Base-by-base conservation (phyloP, 352 stramenopile genomes). In the Phytopythium kandeliae region DNA sequence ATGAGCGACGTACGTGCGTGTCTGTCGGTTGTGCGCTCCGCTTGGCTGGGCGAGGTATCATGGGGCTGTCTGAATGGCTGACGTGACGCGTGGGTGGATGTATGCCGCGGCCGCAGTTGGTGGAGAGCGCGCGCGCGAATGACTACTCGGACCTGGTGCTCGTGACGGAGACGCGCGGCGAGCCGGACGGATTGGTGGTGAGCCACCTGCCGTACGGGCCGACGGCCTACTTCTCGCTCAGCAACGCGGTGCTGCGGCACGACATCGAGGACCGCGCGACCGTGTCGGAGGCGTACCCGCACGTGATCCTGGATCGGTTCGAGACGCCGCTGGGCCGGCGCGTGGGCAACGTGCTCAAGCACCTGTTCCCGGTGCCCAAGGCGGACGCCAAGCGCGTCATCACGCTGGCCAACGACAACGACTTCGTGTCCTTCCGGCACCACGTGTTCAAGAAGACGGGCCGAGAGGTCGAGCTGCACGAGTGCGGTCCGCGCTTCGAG, bases 361-460 rank as follows among this genome's bases (percentile, higher is more conserved):
- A 98, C 70, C 65, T 99, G 28, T 99, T 99, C 67, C 97, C 97
- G 0, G 95, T 99, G 36, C 96, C 97, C 4, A 98, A 98, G 66
- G 55, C 81, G 19, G 97, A 99, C 65, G 91, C 95, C 24, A 96
- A 97, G 67, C 88, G 97, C 41, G 90, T 99, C 4, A 96, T 99
- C 37, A 99, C 97, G 31, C 97, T 99, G 58, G 91, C 86, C 17
- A 99, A 99, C 71, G 78, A 98, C 58, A 93, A 97, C 61, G 97
- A 99, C 77, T 98, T 97, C 63, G 97, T 99, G 59, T 98, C 90
- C 22, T 99, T 99, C 74, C 92, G 97, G 41, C 97, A 99, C 74
- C 97, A 99, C 74, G 96, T 98, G 30, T 99, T 98, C 73, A 97
- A 96, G 65, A 97, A 98, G 58, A 89, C 78, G 38, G 86, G 89